Percentiles rank a stretch among this genome's conserved stretches.
These are phyloP conservation scores for Nepenthes alata DNA, from an alignment of 179 eudicot genomes.

Conservation along the genomic window DNA sequence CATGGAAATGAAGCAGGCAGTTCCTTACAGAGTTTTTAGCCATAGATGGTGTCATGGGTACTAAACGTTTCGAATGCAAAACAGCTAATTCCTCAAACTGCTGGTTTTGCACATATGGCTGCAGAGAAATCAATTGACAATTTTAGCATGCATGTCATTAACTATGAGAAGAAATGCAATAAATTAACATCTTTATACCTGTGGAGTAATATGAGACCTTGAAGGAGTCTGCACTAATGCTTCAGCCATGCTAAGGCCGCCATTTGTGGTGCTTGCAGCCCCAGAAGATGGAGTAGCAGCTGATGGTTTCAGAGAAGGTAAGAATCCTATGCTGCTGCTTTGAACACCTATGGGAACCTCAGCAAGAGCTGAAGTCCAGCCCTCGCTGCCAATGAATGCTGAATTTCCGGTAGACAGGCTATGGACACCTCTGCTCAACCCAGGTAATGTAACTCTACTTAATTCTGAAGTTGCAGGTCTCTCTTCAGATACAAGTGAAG, in stretches of 20 bases:
- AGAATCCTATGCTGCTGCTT: slow-evolving; percentile 18
- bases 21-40: slow-evolving; percentile 55
- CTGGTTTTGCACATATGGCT: slow-evolving; percentile 39
- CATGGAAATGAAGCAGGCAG: neutral
- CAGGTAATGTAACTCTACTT: slow-evolving; percentile 57
- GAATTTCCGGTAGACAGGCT: slow-evolving; percentile 42
- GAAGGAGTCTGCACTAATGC: slow-evolving; percentile 57
- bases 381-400: slow-evolving; percentile 34
- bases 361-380: slow-evolving; percentile 78
- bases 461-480: slow-evolving; percentile 36
- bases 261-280: neutral
- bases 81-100: slow-evolving; percentile 64
- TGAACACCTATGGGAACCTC: slow-evolving; percentile 51
- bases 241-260: slow-evolving; percentile 75
- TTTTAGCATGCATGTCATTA: neutral
- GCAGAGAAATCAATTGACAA: slow-evolving; percentile 8
- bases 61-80: slow-evolving; percentile 59
- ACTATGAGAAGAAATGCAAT: neutral
- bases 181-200: slow-evolving; percentile 25
- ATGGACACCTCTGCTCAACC: slow-evolving; percentile 41
- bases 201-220: slow-evolving; percentile 32
- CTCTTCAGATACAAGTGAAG: slow-evolving; percentile 56
- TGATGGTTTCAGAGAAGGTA: slow-evolving; percentile 20
- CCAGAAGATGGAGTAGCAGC: slow-evolving; percentile 17
- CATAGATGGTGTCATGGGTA: slow-evolving; percentile 67